Evolutionary conservation across 768 basidiomycete species (phyloP).

Genomic region (Thelephora ganbajun): DNA sequence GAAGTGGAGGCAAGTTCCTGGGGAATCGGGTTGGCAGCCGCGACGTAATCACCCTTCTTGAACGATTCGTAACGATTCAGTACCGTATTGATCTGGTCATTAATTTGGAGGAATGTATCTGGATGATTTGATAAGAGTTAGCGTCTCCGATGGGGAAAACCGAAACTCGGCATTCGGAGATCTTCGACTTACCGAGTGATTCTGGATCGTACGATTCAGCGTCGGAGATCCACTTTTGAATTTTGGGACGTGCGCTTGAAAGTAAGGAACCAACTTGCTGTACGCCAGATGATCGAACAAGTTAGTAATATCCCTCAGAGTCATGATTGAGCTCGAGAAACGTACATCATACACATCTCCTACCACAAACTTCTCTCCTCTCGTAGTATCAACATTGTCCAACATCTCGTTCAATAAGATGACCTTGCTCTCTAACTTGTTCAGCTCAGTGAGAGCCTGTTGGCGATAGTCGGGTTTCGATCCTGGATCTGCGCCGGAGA

Average conservation of each 20-base stretch:
- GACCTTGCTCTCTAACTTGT: slow-evolving; percentile 90
- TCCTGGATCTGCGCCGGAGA: slow-evolving; percentile 92
- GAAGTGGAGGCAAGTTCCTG: slow-evolving; percentile 32
- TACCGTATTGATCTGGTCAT: slow-evolving; percentile 95
- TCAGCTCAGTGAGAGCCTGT: slow-evolving; percentile 81
- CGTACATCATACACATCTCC: slow-evolving; percentile 91
- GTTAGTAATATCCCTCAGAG: slow-evolving; percentile 2
- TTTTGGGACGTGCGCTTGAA: slow-evolving; percentile 72
- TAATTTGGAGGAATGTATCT: slow-evolving; percentile 92
- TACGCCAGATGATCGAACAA: not conserved
- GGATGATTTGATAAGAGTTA: not conserved
- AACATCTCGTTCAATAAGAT: slow-evolving; percentile 95
- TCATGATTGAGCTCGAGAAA: slow-evolving; percentile 3
- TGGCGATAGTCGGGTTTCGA: slow-evolving; percentile 87
- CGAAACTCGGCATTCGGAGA: not conserved
- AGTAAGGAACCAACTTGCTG: slow-evolving; percentile 87
- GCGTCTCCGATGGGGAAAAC: not conserved
- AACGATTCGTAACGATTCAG: slow-evolving; percentile 84
- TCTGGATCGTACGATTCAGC: slow-evolving; percentile 83
- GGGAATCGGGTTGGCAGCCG: slow-evolving; percentile 56
- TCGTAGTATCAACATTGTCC: slow-evolving; percentile 67
- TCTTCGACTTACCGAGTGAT: slow-evolving; percentile 55
- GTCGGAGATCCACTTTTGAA: slow-evolving; percentile 97
- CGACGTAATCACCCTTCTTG: slow-evolving; percentile 78
- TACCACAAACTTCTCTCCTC: slow-evolving; percentile 66